A percentile compares a stretch with the other conserved stretches of the same genome.
phyloP scores from a whole-genome alignment of 2,329 filamentous ascomycete species.

The Beauveria medogensis region DNA sequence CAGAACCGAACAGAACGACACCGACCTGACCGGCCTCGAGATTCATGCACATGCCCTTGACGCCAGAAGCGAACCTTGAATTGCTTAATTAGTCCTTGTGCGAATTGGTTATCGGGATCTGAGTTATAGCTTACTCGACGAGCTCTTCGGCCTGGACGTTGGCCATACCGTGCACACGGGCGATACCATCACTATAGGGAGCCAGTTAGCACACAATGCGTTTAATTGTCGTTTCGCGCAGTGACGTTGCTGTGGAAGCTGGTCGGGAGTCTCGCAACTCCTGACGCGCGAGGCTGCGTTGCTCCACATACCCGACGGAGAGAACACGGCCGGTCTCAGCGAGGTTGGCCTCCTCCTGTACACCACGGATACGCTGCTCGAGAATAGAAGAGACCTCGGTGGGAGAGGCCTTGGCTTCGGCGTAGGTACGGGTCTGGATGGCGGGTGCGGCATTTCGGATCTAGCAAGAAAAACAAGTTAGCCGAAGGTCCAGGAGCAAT shows the following conservation, averaged over 20 bases:
- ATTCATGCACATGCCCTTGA: slow-evolving; percentile 99
- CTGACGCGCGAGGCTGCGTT: background rate
- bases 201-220: background rate
- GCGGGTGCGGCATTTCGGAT: slow-evolving; percentile 73
- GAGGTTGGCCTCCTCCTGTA: slow-evolving; percentile 91
- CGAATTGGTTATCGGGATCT: slow-evolving; percentile 12
- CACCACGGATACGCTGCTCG: slow-evolving; percentile 97
- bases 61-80: slow-evolving; percentile 89
- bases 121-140: slow-evolving; percentile 72
- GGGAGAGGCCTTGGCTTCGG: slow-evolving; percentile 89
- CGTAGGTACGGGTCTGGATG: slow-evolving; percentile 77
- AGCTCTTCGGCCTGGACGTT: slow-evolving; percentile 99
- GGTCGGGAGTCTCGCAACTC: background rate
- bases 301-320: slow-evolving; percentile 83
- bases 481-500: slow-evolving; percentile 38
- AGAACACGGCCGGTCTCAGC: slow-evolving; percentile 98
- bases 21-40: slow-evolving; percentile 99
- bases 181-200: slow-evolving; percentile 87
- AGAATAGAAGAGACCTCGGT: slow-evolving; percentile 99
- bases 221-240: background rate
- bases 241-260: background rate
- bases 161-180: slow-evolving; percentile 98
- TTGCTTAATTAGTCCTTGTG: slow-evolving; percentile 11
- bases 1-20: slow-evolving; percentile 99
- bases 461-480: slow-evolving; percentile 52